A percentile compares a stretch with the other conserved stretches of the same genome.
These are phyloP conservation scores for Mallotus japonicus DNA, from an alignment of 441 rosid species.

Conservation along the genomic window DNA sequence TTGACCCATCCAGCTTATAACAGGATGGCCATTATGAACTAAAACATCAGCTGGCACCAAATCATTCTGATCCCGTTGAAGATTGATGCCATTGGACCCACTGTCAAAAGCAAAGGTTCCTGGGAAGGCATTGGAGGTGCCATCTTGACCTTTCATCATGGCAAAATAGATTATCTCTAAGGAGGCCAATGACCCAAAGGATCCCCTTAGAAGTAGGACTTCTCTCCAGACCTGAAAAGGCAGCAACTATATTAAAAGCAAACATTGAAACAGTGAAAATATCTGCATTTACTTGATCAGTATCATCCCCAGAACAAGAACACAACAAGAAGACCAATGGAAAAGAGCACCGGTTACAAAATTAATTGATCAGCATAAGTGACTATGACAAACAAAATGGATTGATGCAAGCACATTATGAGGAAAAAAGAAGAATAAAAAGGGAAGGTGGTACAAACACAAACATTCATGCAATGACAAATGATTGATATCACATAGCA, in stretches of 20 bases:
- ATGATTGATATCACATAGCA: too few species aligned
- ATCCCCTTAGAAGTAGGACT: neutral
- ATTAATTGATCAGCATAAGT: too few species aligned
- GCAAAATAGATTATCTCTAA: neutral
- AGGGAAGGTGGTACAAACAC: too few species aligned
- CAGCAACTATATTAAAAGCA: neutral
- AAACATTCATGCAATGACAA: too few species aligned
- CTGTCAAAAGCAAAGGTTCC: slow-evolving; percentile 7
- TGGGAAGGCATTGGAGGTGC: neutral
- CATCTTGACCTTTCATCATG: slow-evolving; percentile 6
- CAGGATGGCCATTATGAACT: neutral
- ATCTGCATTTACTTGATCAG: neutral
- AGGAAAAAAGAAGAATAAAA: too few species aligned
- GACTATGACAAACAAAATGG: too few species aligned
- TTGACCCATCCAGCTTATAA: neutral
- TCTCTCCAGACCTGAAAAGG: neutral
- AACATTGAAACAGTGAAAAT: neutral
- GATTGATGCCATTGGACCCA: slow-evolving; percentile 2
- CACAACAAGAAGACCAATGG: too few species aligned
- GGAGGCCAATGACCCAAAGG: neutral
- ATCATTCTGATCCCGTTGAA: neutral
- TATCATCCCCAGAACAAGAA: neutral
- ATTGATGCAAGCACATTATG: too few species aligned
- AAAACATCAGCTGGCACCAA: neutral
- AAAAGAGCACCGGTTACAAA: too few species aligned